Evolutionary conservation across 164 flowering plant genomes (phyloP), one percentile per base, ranked within the genome.

Genomic region (Magnolia officinalis): DNA sequence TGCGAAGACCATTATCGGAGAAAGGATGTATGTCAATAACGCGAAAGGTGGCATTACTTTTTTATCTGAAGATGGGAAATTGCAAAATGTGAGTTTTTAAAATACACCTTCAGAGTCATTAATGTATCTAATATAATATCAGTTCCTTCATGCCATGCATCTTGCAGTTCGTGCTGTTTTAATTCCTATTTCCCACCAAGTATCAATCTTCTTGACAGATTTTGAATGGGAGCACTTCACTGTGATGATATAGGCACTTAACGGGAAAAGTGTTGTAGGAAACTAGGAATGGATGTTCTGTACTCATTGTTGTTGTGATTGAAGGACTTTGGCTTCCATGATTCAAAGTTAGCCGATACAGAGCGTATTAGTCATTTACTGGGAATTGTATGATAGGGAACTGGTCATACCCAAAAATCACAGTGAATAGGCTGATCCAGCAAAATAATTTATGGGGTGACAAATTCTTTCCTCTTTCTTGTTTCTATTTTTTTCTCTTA

Each of bases 1-100:
- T 80, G 91, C 93, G 20, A 96, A 92, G 82, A 78, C 73, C 21
- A 81, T 91, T 72, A 88, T 92, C n/a, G 86, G 83, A 84, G 91
- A 92, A 49, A 89, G 78, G 51, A 76, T 21, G 81, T 82, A 26
- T 84, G 97, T 92, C 26, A 77, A 85, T 83, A 88, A 79, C 79
- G 85, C 82, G 81, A 77, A 83, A 73, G 97, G 92, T 84, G 84
- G 75, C 21, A 50, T 85, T 66, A 89, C 94, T 71, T 77, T 90
- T 83, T 82, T 96, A 65, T 82, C 95, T 68, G 77, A 84, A 59
- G 88, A 82, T 73, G 89, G 84, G 75, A 94, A 86, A 79, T 70
- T 90, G 80, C 77, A 90, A 80, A 84, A 89, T 16, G 99, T 96
- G 82, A 84, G 96, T 88, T 73, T 18, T 68, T 50, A 6, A 68